These are phyloP conservation scores for Amphicarpaea edgeworthii DNA, from an alignment of 306 rosid genomes.

Conservation along the genomic window DNA sequence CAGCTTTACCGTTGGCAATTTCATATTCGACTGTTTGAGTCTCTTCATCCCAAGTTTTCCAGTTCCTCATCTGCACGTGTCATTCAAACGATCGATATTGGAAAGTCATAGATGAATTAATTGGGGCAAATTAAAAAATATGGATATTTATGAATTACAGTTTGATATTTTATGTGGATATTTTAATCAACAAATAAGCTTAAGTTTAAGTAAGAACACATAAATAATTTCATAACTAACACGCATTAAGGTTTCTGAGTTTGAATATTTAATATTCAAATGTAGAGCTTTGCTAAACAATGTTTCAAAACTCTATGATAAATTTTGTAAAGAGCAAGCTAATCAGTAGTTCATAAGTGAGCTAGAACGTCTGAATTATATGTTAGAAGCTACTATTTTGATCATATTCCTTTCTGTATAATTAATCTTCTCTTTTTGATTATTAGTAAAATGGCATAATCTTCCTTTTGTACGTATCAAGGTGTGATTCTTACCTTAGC, in stretches of 20 bases:
- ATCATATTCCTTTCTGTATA: too few species aligned
- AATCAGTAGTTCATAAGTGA: too few species aligned
- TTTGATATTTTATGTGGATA: neutral
- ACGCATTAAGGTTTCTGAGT: too few species aligned
- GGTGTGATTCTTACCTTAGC: constrained; percentile 32
- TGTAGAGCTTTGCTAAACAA: too few species aligned
- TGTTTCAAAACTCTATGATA: too few species aligned
- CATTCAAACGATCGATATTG: neutral
- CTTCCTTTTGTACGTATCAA: too few species aligned
- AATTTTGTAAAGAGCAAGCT: too few species aligned
- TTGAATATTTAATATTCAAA: too few species aligned
- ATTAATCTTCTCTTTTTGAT: too few species aligned
- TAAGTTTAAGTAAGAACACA: neutral
- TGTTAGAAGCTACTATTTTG: too few species aligned
- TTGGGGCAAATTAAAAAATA: neutral
- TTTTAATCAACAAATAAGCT: neutral
- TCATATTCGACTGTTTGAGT: constrained; percentile 33
- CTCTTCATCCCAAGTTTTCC: constrained; percentile 35
- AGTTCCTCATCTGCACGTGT: constrained; percentile 25
- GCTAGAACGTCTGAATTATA: too few species aligned
- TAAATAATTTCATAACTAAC: neutral
- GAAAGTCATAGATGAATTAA: neutral
- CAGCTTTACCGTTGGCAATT: constrained; percentile 32
- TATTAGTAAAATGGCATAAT: too few species aligned
- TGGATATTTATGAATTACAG: neutral